Percentiles rank a stretch among this genome's conserved stretches.
phyloP scores from a whole-genome alignment of 176 grass and related monocot species.

The Paspalum vaginatum region DNA sequence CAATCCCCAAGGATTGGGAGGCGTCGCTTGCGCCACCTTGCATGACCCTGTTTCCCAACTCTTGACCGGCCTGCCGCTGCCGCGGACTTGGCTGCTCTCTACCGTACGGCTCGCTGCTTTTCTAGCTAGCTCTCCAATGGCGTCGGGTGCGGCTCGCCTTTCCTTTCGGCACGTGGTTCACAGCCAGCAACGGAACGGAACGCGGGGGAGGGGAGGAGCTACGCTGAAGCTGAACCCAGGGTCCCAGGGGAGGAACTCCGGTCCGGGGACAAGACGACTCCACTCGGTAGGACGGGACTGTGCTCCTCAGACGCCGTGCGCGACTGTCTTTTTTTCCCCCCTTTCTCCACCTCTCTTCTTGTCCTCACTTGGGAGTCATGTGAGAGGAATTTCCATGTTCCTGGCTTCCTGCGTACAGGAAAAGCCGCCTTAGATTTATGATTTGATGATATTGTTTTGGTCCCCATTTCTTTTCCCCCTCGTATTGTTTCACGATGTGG shows the following conservation, averaged over 20 bases:
- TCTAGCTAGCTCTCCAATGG: neutral
- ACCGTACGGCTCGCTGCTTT: neutral
- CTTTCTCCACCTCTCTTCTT: too few species aligned
- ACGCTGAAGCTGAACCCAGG: too few species aligned
- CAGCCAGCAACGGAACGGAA: too few species aligned
- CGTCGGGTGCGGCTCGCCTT: too few species aligned
- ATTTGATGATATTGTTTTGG: neutral
- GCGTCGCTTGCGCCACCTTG: conserved; percentile 20
- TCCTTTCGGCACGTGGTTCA: too few species aligned
- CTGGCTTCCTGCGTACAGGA: neutral
- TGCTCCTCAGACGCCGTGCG: too few species aligned
- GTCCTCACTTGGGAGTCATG: neutral
- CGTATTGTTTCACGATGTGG: neutral
- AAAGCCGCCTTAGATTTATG: neutral
- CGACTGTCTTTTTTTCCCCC: too few species aligned
- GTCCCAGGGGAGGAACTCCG: too few species aligned
- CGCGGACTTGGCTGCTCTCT: neutral
- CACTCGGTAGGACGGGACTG: too few species aligned
- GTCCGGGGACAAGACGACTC: too few species aligned
- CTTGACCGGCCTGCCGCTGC: neutral
- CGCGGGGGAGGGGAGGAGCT: too few species aligned
- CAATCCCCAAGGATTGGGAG: conserved; percentile 2
- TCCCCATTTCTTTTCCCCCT: neutral
- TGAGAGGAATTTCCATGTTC: neutral
- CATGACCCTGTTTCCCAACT: neutral